These are phyloP conservation scores for Stagonosporopsis tanaceti DNA, from an alignment of 2,329 filamentous ascomycete species.

Conservation along the genomic window DNA sequence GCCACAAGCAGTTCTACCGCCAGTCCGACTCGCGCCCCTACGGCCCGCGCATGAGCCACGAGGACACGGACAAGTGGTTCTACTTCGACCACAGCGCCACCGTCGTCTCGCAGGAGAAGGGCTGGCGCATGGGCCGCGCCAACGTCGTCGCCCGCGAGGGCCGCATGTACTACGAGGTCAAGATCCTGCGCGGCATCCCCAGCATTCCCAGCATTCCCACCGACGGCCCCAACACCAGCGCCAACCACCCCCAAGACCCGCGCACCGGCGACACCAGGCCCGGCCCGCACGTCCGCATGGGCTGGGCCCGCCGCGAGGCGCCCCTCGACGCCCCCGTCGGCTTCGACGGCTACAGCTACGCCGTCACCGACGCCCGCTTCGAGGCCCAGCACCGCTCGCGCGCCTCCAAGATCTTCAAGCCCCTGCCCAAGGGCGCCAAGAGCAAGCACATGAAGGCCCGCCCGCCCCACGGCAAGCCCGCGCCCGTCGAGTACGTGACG, in stretches of 20 bases:
- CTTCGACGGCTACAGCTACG: constrained; percentile 93
- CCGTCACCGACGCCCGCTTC: constrained; percentile 85
- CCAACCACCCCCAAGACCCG: constrained; percentile 38
- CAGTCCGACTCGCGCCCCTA: constrained; percentile 87
- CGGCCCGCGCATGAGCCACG: constrained; percentile 85
- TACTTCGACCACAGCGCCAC: constrained; percentile 77
- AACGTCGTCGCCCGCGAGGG: constrained; percentile 92
- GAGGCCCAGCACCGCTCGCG: constrained; percentile 94
- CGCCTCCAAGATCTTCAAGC: constrained; percentile 80
- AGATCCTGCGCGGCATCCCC: constrained; percentile 79
- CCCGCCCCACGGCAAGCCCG: constrained; percentile 45
- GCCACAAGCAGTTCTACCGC: constrained; percentile 87
- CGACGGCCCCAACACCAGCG: no score
- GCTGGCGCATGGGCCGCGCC: constrained; percentile 87
- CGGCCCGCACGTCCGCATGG: constrained; percentile 75
- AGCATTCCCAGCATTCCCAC: no score
- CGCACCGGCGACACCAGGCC: constrained; percentile 55
- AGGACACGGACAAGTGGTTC: constrained; percentile 87
- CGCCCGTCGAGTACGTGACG: constrained; percentile 59
- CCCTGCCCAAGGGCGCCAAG: constrained; percentile 49
- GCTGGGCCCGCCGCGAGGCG: constrained; percentile 83
- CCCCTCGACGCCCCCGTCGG: constrained; percentile 84
- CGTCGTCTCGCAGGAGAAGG: constrained; percentile 87
- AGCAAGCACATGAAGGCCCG: constrained; percentile 52
- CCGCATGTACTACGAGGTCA: constrained; percentile 93